phyloP scores from a whole-genome alignment of 2,329 filamentous ascomycete genomes.

The Cladobotryum protrusum region DNA sequence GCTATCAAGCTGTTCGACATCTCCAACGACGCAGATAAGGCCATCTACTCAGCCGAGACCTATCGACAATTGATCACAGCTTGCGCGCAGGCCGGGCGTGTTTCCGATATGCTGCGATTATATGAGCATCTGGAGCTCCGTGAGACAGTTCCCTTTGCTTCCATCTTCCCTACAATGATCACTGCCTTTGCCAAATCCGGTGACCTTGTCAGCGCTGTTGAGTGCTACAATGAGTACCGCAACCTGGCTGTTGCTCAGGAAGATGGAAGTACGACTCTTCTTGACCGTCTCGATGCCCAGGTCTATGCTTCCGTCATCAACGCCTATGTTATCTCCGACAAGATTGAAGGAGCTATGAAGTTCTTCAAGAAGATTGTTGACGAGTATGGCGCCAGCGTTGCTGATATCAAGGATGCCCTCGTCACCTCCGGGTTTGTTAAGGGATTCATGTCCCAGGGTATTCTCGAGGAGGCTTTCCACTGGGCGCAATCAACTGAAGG shows the following conservation, averaged over 20 bases:
- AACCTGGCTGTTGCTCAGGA: slow-evolving; percentile 80
- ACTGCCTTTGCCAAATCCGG: slow-evolving; percentile 79
- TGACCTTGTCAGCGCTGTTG: slow-evolving; percentile 80
- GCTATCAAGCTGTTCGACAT: slow-evolving; percentile 81
- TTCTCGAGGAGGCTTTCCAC: slow-evolving; percentile 65
- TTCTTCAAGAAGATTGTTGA: slow-evolving; percentile 77
- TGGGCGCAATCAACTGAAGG: slow-evolving; percentile 62
- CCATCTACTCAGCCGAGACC: slow-evolving; percentile 69
- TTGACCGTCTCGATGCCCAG: slow-evolving; percentile 69
- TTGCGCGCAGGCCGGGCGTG: slow-evolving; percentile 73
- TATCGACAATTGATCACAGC: slow-evolving; percentile 82
- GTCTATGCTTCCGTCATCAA: slow-evolving; percentile 91
- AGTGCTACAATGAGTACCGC: slow-evolving; percentile 94
- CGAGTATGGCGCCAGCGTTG: slow-evolving; percentile 51
- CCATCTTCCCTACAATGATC: slow-evolving; percentile 90
- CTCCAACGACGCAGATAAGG: slow-evolving; percentile 57
- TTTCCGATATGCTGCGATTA: slow-evolving; percentile 83
- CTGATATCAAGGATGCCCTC: slow-evolving; percentile 64
- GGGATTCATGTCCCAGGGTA: slow-evolving; percentile 63
- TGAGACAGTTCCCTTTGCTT: slow-evolving; percentile 66
- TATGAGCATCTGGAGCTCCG: slow-evolving; percentile 87
- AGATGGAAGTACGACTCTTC: slow-evolving; percentile 60
- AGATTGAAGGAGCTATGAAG: slow-evolving; percentile 72
- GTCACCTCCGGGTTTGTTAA: slow-evolving; percentile 72
- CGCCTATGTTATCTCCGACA: slow-evolving; percentile 77